Evolutionary conservation across 805 yeast species (phyloP), one percentile per base, ranked within the genome.

Genomic region (Candida succiphila): DNA sequence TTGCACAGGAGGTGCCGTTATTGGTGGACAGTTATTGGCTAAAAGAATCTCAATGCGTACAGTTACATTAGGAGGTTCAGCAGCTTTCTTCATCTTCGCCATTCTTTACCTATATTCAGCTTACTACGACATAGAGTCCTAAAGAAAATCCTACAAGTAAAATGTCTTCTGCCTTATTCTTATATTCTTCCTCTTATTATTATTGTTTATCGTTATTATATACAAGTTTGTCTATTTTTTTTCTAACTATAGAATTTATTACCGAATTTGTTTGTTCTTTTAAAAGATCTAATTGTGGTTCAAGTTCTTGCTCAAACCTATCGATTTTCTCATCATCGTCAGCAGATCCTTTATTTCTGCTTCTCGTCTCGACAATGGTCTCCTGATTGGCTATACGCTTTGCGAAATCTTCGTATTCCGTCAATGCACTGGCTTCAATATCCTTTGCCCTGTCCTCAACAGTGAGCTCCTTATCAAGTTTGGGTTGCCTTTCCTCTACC

Each of bases 1-100:
- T 8, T 92, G 97, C 61, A 84, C 96, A 0, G 74, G 73, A 23
- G 72, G 86, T 38, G 97, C 98, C n/a, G 94, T 89, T 29, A 32
- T 84, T 35, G 96, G 97, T 32, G 99, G 99, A 21, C 83, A 82
- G 60, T 67, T 84, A 37, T 66, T 92, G 39, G 97, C 98, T 25
- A 72, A 87, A 26, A 80, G 77, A 54, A 85, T 92, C 40, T 80
- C 94, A 41, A 76, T 92, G 84, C 76, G 95, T 61, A 84, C 79
- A 24, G 89, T 92, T 41, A 87, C 97, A 1, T 61, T 92, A 32
- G 87, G 92, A 31, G 98, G 99, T 28, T 83, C 96, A 7, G 57
- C 66, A 33, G 89, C 95, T 7, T 92, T 92, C 61, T 70, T 87
- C 42, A 53, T 85, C 16, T 92, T 92, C 58, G 76, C 95, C 7